These are phyloP conservation scores for Citrus cavaleriei DNA, from an alignment of 345 rosid species.

Conservation along the genomic window DNA sequence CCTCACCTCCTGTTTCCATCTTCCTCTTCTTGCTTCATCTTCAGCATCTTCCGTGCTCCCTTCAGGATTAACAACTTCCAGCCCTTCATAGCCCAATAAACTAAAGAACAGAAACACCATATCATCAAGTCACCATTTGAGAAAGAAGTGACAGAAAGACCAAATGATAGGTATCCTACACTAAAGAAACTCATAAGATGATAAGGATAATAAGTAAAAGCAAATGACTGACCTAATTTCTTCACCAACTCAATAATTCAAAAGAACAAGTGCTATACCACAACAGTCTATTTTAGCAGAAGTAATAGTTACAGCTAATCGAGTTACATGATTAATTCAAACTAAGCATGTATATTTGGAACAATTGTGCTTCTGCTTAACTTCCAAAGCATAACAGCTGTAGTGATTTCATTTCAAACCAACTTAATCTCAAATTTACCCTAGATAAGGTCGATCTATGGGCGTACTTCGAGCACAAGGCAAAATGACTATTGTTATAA, in stretches of 20 bases:
- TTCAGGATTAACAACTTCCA: slow-evolving; percentile 94
- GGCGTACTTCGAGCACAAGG: neutral
- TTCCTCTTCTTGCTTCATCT: slow-evolving; percentile 90
- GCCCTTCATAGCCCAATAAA: slow-evolving; percentile 77
- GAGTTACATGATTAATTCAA: neutral
- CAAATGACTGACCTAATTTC: neutral
- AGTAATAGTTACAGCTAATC: neutral
- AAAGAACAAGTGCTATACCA: no score
- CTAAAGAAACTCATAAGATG: neutral
- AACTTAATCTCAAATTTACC: neutral
- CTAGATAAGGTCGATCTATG: neutral
- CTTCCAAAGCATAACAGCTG: neutral
- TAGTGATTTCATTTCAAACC: neutral
- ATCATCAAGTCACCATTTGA: neutral
- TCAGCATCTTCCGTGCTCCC: slow-evolving; percentile 95
- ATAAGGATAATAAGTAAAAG: neutral
- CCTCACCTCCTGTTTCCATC: slow-evolving; percentile 90
- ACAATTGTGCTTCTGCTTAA: neutral
- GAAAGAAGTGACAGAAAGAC: neutral
- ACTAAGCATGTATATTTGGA: neutral
- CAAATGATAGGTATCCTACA: neutral
- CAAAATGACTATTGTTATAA: neutral
- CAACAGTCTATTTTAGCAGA: neutral
- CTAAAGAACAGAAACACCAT: slow-evolving; percentile 29
- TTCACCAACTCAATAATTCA: no score